phyloP scores from a whole-genome alignment of 495 filamentous ascomycete genomes.

The Penicillium simplicissimum region DNA sequence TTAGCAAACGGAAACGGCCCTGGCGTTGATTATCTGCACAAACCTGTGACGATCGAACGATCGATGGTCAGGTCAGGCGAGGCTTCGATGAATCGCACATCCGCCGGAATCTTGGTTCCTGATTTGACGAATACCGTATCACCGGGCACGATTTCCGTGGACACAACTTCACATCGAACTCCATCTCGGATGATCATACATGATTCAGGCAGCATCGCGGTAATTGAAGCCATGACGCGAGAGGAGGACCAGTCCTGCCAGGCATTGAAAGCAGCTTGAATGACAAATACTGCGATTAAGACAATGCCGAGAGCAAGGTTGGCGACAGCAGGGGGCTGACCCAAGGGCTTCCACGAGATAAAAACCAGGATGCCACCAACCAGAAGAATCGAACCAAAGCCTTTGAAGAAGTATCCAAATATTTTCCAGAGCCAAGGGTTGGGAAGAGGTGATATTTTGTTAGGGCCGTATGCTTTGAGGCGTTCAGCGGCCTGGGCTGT shows the following conservation, averaged over 20 bases:
- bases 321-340: conserved; percentile 60
- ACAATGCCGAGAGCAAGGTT: conserved; percentile 70
- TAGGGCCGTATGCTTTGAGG: conserved; percentile 53
- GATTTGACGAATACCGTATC: conserved; percentile 63
- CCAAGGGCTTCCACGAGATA: conserved; percentile 68
- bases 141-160: conserved; percentile 62
- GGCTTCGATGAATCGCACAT: conserved; percentile 63
- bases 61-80: conserved; percentile 67
- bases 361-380: conserved; percentile 65
- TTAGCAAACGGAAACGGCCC: background rate
- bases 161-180: conserved; percentile 39
- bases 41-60: conserved; percentile 66
- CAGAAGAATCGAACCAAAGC: conserved; percentile 66
- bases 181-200: conserved; percentile 59
- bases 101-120: conserved; percentile 69
- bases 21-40: background rate
- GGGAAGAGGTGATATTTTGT: conserved; percentile 57
- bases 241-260: conserved; percentile 65
- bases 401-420: conserved; percentile 66
- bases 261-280: conserved; percentile 69
- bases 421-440: conserved; percentile 52
- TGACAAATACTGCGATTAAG: conserved; percentile 61
- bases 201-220: conserved; percentile 65
- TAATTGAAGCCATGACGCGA: conserved; percentile 64
- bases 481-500: conserved; percentile 44